Conservation (phyloP, 257 asterid species). For the Solanum piurae region DNA sequence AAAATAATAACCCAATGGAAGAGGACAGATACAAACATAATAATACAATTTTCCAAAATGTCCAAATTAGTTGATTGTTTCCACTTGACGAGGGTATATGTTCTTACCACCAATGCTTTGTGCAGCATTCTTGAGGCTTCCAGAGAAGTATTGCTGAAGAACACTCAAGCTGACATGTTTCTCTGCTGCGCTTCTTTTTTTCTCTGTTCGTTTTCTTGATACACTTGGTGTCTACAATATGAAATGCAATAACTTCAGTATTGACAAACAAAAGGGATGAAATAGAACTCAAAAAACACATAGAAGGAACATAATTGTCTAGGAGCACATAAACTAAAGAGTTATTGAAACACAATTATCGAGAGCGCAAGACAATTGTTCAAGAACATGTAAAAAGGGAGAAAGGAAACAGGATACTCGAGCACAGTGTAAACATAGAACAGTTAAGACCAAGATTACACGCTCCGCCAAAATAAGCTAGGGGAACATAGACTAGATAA, state of each 20-base stretch:
- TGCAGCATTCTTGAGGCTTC: constrained; percentile 94
- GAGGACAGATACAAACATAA: background rate
- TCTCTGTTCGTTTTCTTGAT: constrained; percentile 36
- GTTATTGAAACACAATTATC: background rate
- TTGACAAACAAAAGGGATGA: background rate
- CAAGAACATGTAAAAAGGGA: background rate
- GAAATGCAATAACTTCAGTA: background rate
- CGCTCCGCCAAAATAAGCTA: background rate
- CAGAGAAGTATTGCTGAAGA: constrained; percentile 78
- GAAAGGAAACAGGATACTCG: background rate
- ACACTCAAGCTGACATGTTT: constrained; percentile 78
- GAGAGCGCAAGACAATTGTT: background rate
- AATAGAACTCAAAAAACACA: background rate
- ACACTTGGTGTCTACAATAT: background rate
- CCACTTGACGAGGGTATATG: background rate
- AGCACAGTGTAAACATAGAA: background rate
- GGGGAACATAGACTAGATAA: background rate
- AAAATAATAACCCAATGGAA: background rate
- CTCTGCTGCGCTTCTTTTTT: constrained; percentile 70
- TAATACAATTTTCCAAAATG: background rate
- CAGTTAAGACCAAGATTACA: background rate
- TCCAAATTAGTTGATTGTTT: background rate
- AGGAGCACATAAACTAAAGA: background rate
- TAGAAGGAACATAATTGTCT: background rate
- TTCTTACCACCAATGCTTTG: constrained; percentile 90